phyloP scores from a whole-genome alignment of 2,329 filamentous ascomycete genomes.

The Diaporthe velutina region DNA sequence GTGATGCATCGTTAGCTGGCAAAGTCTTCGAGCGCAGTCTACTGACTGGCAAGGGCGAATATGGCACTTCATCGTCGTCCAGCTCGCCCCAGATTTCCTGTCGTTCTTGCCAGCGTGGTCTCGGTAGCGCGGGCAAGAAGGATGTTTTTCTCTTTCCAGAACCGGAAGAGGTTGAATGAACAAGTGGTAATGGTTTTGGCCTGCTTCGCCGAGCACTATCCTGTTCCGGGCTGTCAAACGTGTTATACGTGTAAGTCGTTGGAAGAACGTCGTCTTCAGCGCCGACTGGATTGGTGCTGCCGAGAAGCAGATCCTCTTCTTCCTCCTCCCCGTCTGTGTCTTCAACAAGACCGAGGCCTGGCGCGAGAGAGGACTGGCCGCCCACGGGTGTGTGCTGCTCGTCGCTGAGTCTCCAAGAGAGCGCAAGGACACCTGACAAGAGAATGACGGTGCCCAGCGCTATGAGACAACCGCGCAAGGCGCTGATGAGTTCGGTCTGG shows the following conservation, averaged over 20 bases:
- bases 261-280: constrained; percentile 53
- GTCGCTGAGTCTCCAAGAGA: constrained; percentile 94
- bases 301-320: constrained; percentile 68
- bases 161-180: constrained; percentile 10
- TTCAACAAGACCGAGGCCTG: constrained; percentile 85
- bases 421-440: constrained; percentile 86
- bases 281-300: constrained; percentile 57
- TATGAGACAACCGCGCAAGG: constrained; percentile 83
- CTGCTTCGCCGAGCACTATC: constrained; percentile 41
- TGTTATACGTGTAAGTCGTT: constrained; percentile 60
- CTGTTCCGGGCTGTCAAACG: constrained; percentile 56
- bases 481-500: constrained; percentile 84
- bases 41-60: constrained; percentile 50
- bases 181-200: constrained; percentile 45
- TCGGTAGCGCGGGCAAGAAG: constrained; percentile 41
- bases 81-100: constrained; percentile 91
- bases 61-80: constrained; percentile 75
- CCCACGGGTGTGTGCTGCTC: constrained; percentile 73
- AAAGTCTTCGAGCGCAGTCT: constrained; percentile 64
- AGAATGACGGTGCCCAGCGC: constrained; percentile 88
- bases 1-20: constrained; percentile 53
- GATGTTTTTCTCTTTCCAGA: constrained; percentile 29
- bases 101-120: constrained; percentile 72
- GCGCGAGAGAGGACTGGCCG: constrained; percentile 79
- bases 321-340: constrained; percentile 74